A percentile compares a stretch with the other conserved stretches of the same genome.
Evolutionary conservation across 2,329 filamentous ascomycete species (phyloP).

Genomic region (Aspergillus oerlinghausenensis): DNA sequence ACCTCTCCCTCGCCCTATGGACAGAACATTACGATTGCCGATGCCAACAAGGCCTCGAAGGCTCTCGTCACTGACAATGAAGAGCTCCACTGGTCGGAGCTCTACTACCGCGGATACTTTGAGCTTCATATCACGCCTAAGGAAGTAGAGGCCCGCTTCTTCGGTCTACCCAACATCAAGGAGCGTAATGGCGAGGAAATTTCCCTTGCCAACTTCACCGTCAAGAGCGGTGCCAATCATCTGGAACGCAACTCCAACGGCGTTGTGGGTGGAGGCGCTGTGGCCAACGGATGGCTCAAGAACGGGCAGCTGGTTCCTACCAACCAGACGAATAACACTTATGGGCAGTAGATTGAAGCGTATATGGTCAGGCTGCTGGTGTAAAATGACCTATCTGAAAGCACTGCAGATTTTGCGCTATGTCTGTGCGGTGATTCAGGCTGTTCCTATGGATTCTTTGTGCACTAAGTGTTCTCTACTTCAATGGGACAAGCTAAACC

Average conservation of each 20-base stretch:
- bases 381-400: neutral
- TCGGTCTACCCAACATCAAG: conserved; percentile 57
- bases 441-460: neutral
- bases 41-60: conserved; percentile 46
- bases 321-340: neutral
- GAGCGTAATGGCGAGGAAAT: conserved; percentile 61
- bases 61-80: conserved; percentile 44
- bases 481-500: too few species aligned
- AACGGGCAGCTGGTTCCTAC: neutral
- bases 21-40: conserved; percentile 49
- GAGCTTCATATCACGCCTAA: conserved; percentile 57
- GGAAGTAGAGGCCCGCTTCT: conserved; percentile 60
- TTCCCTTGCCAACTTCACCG: conserved; percentile 65
- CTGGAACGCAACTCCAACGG: conserved; percentile 36
- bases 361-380: neutral
- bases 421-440: neutral
- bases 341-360: neutral
- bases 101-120: conserved; percentile 71
- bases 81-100: conserved; percentile 68
- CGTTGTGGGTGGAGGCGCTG: neutral
- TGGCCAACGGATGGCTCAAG: neutral
- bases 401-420: neutral
- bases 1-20: conserved; percentile 55
- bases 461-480: neutral
- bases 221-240: conserved; percentile 57